phyloP scores from a whole-genome alignment of 805 yeast species.

The Vanderwaltozyma verrucispora region DNA sequence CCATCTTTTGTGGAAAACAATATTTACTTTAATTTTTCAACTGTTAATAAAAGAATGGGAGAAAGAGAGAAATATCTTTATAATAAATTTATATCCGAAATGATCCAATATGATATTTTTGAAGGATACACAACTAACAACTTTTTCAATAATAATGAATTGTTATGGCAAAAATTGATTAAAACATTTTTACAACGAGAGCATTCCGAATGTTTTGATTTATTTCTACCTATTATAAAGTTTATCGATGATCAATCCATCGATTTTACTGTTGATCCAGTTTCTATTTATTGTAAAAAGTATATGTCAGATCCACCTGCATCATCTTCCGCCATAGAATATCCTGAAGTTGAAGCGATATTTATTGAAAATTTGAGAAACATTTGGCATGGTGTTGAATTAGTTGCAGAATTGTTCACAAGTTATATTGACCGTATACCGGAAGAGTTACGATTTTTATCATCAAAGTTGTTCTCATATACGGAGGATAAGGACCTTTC shows the following conservation, averaged over 20 bases:
- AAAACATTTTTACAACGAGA: conserved; percentile 32
- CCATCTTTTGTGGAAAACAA: conserved; percentile 21
- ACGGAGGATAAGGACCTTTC: conserved; percentile 44
- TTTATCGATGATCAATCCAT: conserved; percentile 31
- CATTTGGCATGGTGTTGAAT: conserved; percentile 60
- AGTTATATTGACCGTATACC: conserved; percentile 39
- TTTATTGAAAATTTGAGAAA: conserved; percentile 67
- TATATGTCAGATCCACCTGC: conserved; percentile 31
- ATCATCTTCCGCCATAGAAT: conserved; percentile 68
- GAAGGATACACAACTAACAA: conserved; percentile 14
- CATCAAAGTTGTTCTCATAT: conserved; percentile 34
- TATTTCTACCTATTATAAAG: conserved; percentile 33
- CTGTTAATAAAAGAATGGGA: conserved; percentile 24
- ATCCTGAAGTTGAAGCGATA: conserved; percentile 54
- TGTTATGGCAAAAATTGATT: conserved; percentile 37
- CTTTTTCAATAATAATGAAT: conserved; percentile 20
- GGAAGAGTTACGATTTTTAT: conserved; percentile 44
- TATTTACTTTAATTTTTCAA: conserved; percentile 21
- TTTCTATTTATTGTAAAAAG: conserved; percentile 39
- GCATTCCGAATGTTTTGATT: conserved; percentile 17
- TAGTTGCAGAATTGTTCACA: conserved; percentile 41
- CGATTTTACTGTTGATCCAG: conserved; percentile 76
- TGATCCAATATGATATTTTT: conserved; percentile 35
- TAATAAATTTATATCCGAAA: conserved; percentile 43
- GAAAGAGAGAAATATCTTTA: conserved; percentile 62